Base-by-base conservation (phyloP, 2,329 filamentous ascomycete species). In the Cordyceps javanica region DNA sequence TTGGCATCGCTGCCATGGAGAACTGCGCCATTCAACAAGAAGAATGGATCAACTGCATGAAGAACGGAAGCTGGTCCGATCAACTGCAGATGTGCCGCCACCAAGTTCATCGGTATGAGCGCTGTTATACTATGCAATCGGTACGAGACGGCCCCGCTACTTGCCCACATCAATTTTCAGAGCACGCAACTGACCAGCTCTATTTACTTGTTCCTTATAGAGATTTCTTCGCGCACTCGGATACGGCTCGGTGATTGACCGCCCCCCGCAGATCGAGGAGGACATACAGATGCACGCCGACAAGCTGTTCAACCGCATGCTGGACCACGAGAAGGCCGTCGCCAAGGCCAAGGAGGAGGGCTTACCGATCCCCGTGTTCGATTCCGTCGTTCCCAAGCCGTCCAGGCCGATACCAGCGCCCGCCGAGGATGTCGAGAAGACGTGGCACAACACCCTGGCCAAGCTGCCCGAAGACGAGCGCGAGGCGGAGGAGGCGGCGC, bases 261-360 rank as follows among this genome's bases (percentile, higher is more conserved):
- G 86, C 23, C 76, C 86, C 9, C 75, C 80, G 0, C 80, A 86
- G 30, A 81, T 89, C 53, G 89, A 96, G 65, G 92, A 97, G 70
- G 83, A 88, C 64, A 91, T 99, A 61, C 94, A 97, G 73, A 90
- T 97, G 87, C 92, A 97, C 71, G 93, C 93, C 59, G 94, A 99
- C 75, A 84, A 83, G 62, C 79, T 99, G 41, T 99, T 91, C 72
- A 89, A 93, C 67, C 85, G 88, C 64, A 91, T 97, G 86, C 73
- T 96, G 38, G 81, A 84, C 60, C 91, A 96, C 69, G 93, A 99
- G 72, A 78, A 77, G 21, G 82, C 81, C 61, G 84, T 89, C n/a
- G 83, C 88, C 62, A 80, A 85, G 65, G 89, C 88, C 36, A 85
- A 85, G 70, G 77, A 79, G 55, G 80, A 82, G 62, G 84, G 83